These are phyloP conservation scores for Brassica hybrid DNA, from an alignment of 441 rosid genomes.

Conservation along the genomic window DNA sequence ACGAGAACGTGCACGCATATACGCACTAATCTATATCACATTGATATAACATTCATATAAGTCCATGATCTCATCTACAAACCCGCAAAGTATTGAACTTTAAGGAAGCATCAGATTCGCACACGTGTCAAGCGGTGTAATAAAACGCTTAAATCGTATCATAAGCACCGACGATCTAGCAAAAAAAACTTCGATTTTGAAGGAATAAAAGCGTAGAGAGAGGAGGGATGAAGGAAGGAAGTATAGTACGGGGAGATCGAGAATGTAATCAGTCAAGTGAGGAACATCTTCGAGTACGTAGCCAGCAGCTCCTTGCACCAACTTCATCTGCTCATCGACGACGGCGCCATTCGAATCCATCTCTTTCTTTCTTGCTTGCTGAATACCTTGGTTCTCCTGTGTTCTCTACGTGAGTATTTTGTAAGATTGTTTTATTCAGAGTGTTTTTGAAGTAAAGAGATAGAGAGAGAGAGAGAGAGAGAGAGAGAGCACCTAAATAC, in stretches of 20 bases:
- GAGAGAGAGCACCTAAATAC: background rate
- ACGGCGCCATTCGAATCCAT: conserved; percentile 37
- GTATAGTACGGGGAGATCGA: conserved; percentile 52
- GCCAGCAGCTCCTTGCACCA: conserved; percentile 55
- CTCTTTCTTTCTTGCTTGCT: background rate
- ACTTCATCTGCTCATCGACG: conserved; percentile 43
- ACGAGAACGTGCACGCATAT: background rate
- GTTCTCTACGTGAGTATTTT: conserved; percentile 13
- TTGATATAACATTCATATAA: background rate
- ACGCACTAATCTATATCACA: conserved; percentile 12
- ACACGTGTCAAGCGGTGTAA: conserved; percentile 30
- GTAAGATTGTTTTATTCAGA: conserved; percentile 17
- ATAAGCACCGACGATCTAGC: conserved; percentile 12
- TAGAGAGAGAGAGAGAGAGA: background rate
- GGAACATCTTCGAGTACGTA: conserved; percentile 83
- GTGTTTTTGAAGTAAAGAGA: conserved; percentile 22
- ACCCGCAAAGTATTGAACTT: background rate
- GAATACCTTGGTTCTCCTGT: conserved; percentile 3
- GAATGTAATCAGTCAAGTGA: conserved; percentile 66
- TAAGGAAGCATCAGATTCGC: conserved; percentile 13
- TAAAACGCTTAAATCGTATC: background rate
- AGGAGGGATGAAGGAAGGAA: background rate
- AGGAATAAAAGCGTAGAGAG: background rate
- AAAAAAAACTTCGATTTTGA: background rate
- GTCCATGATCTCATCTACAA: conserved; percentile 20